phyloP scores from a whole-genome alignment of 768 basidiomycete species.

The Paxillus rubicundulus region DNA sequence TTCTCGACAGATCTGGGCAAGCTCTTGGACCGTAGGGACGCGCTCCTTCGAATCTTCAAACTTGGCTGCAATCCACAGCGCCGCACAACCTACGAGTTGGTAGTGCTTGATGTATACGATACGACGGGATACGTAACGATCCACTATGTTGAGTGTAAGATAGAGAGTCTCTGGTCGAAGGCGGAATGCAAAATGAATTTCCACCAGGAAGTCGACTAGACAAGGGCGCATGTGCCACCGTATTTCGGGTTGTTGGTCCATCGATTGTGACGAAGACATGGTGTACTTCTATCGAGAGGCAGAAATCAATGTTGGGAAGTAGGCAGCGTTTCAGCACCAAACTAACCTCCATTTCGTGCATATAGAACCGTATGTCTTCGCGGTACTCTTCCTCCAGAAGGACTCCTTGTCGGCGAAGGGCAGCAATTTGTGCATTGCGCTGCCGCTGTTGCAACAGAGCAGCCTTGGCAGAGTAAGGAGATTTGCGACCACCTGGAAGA shows the following conservation, averaged over 20 bases:
- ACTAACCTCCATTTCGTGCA: conserved; percentile 98
- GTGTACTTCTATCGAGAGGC: conserved; percentile 61
- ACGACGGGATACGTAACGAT: conserved; percentile 97
- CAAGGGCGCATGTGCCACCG: conserved; percentile 99
- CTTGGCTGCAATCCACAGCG: conserved; percentile 98
- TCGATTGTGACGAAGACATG: conserved; percentile 89
- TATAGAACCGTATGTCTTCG: conserved; percentile 89
- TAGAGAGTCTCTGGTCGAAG: conserved; percentile 98
- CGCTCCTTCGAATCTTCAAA: conserved; percentile 99
- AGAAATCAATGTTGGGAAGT: conserved; percentile 8
- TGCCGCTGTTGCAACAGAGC: conserved; percentile 62
- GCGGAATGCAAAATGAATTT: conserved; percentile 96
- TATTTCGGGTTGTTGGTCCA: conserved; percentile 99
- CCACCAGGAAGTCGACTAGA: conserved; percentile 97
- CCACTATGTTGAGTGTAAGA: conserved; percentile 97
- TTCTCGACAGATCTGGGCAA: conserved; percentile 92
- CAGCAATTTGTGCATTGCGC: conserved; percentile 65
- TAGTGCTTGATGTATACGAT: conserved; percentile 99
- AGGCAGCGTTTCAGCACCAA: not conserved
- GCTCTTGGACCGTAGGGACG: conserved; percentile 92
- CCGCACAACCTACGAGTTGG: conserved; percentile 97
- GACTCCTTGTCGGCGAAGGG: conserved; percentile 67
- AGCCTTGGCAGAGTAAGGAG: conserved; percentile 64
- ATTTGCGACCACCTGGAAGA: conserved; percentile 51
- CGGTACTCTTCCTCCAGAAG: conserved; percentile 94